Evolutionary conservation across 192 early-diverging fungal species (phyloP).

Genomic region (Backusella tarrabulga): DNA sequence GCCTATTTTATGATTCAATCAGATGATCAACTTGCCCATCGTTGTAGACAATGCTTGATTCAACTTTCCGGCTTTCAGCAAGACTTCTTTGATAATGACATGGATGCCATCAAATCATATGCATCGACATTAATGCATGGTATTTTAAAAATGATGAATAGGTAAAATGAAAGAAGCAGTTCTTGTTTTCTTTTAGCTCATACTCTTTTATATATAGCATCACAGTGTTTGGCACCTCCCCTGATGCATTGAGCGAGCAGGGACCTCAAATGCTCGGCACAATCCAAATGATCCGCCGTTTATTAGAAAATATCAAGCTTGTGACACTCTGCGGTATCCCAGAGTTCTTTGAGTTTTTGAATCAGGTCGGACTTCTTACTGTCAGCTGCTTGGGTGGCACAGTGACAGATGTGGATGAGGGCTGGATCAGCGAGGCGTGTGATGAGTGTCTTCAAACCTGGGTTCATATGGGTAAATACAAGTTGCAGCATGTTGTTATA

Average conservation of each 20-base stretch:
- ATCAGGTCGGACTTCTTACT: conserved; percentile 55
- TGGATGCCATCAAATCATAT: conserved; percentile 48
- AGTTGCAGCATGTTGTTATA: neutral
- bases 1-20: conserved; percentile 45
- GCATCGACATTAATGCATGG: conserved; percentile 52
- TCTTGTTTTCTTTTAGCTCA: too few relatives aligned
- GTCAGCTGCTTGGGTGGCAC: conserved; percentile 47
- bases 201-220: neutral
- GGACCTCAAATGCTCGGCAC: conserved; percentile 47
- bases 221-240: conserved; percentile 23
- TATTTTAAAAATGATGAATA: conserved; percentile 49
- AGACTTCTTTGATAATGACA: conserved; percentile 48
- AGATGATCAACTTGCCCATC: conserved; percentile 48
- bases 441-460: conserved; percentile 63
- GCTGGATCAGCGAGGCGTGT: conserved; percentile 55
- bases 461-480: conserved; percentile 51
- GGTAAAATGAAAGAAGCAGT: conserved; percentile 35
- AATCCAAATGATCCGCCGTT: conserved; percentile 53
- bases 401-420: conserved; percentile 41
- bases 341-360: conserved; percentile 55
- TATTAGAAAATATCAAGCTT: conserved; percentile 54
- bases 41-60: conserved; percentile 57
- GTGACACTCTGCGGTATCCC: conserved; percentile 47
- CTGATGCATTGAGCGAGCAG: conserved; percentile 30
- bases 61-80: conserved; percentile 62